Conservation (phyloP, 768 basidiomycete genomes). For the Phylloporus sp. region DNA sequence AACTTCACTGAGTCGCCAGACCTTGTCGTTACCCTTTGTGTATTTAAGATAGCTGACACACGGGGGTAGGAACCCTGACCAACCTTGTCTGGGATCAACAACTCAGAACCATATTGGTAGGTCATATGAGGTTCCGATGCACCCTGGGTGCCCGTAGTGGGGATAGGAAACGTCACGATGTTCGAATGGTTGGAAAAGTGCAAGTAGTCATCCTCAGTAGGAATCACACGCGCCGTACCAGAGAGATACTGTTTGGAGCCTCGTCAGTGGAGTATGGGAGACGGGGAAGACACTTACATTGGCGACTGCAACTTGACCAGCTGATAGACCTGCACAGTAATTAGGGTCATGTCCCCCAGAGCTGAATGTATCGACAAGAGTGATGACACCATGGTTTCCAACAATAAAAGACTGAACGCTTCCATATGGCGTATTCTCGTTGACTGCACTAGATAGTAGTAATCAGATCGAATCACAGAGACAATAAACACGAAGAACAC, state of each 20-base stretch:
- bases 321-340: slow-evolving; percentile 47
- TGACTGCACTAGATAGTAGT: slow-evolving; percentile 45
- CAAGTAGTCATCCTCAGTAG: slow-evolving; percentile 38
- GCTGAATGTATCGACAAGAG: slow-evolving; percentile 41
- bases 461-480: neutral
- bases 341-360: slow-evolving; percentile 53
- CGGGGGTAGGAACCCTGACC: slow-evolving; percentile 11
- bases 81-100: slow-evolving; percentile 66
- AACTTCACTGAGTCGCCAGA: slow-evolving; percentile 56
- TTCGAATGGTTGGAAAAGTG: slow-evolving; percentile 34
- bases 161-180: slow-evolving; percentile 52
- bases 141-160: slow-evolving; percentile 22
- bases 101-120: slow-evolving; percentile 49
- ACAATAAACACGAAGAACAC: slow-evolving; percentile 18
- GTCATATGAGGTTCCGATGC: slow-evolving; percentile 68
- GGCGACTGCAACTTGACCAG: slow-evolving; percentile 55
- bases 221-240: slow-evolving; percentile 53
- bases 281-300: slow-evolving; percentile 39
- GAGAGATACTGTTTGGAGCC: slow-evolving; percentile 42
- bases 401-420: slow-evolving; percentile 59
- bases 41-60: neutral
- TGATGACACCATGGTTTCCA: slow-evolving; percentile 41
- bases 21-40: slow-evolving; percentile 58
- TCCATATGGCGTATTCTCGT: slow-evolving; percentile 41
- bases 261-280: neutral